A percentile compares a stretch with the other conserved stretches of the same genome.
phyloP scores from a whole-genome alignment of 176 grass and related monocot species.

The Carex kokanica region DNA sequence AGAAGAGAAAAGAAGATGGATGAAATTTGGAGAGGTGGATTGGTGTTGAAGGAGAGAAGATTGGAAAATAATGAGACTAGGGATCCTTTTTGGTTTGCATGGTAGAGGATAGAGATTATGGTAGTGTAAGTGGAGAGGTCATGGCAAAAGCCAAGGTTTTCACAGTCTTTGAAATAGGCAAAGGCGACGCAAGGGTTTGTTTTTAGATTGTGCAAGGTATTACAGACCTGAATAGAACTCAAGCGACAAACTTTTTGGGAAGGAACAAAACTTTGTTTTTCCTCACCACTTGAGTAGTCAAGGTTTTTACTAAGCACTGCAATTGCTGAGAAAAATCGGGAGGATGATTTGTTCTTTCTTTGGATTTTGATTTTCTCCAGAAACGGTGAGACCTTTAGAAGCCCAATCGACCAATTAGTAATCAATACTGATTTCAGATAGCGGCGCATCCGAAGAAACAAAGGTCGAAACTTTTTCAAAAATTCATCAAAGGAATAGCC shows the following conservation, averaged over 20 bases:
- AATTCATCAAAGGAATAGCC: background rate
- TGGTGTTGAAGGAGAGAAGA: conserved; percentile 21
- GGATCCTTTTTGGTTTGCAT: conserved; percentile 31
- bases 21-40: conserved; percentile 27
- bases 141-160: conserved; percentile 49
- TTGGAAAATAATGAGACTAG: conserved; percentile 46
- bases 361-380: conserved; percentile 8
- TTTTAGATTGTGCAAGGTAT: conserved; percentile 35
- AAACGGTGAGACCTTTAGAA: background rate
- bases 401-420: conserved; percentile 27
- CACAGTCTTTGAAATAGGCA: conserved; percentile 54
- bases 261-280: conserved; percentile 21
- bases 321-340: conserved; percentile 25
- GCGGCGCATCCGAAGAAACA: conserved; percentile 29
- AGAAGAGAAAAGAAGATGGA: conserved; percentile 40
- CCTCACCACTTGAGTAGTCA: conserved; percentile 45
- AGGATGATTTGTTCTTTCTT: background rate
- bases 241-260: background rate
- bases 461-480: background rate
- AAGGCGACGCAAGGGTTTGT: conserved; percentile 39
- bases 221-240: conserved; percentile 32
- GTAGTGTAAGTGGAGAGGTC: conserved; percentile 46
- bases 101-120: conserved; percentile 41
- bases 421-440: conserved; percentile 31
- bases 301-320: conserved; percentile 4